Conservation (phyloP, 148 eudicot species). For the Bassia scoparia region DNA sequence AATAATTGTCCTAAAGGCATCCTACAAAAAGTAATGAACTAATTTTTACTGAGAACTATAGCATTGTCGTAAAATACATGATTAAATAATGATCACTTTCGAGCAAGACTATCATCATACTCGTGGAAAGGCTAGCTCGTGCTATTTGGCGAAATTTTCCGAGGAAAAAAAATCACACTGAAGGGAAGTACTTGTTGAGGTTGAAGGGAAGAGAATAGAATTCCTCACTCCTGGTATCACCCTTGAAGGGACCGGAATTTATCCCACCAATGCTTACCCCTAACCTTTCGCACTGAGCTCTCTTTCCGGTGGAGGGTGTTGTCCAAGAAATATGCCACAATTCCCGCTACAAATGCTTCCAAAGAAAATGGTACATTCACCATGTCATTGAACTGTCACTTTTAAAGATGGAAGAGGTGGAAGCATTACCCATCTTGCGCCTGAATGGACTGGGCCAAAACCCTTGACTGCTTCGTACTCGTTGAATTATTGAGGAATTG, state of each 20-base stretch:
- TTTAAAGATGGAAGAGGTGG: neutral
- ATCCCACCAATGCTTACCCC: constrained; percentile 99
- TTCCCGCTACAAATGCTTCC: constrained; percentile 81
- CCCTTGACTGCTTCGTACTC: constrained; percentile 66
- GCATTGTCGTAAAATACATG: constrained; percentile 20
- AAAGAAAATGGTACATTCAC: constrained; percentile 86
- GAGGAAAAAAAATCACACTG: constrained; percentile 39
- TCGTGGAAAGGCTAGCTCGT: constrained; percentile 3
- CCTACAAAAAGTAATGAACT: constrained; percentile 34
- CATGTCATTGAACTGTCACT: constrained; percentile 78
- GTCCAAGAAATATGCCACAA: constrained; percentile 81
- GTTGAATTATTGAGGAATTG: constrained; percentile 84
- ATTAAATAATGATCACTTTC: constrained; percentile 21
- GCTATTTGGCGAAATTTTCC: neutral
- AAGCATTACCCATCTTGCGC: constrained; percentile 79
- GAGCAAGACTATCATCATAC: constrained; percentile 8
- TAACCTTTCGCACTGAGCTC: constrained; percentile 50
- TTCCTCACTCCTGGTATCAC: constrained; percentile 80
- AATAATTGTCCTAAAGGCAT: constrained; percentile 33
- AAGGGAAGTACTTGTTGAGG: constrained; percentile 88
- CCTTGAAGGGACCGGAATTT: constrained; percentile 62
- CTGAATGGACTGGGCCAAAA: constrained; percentile 74
- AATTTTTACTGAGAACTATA: constrained; percentile 34
- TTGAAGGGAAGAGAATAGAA: constrained; percentile 90
- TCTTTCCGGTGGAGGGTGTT: constrained; percentile 74